These are phyloP conservation scores for Cordyceps cateniannulata DNA, from an alignment of 2,329 filamentous ascomycete species.

Conservation along the genomic window DNA sequence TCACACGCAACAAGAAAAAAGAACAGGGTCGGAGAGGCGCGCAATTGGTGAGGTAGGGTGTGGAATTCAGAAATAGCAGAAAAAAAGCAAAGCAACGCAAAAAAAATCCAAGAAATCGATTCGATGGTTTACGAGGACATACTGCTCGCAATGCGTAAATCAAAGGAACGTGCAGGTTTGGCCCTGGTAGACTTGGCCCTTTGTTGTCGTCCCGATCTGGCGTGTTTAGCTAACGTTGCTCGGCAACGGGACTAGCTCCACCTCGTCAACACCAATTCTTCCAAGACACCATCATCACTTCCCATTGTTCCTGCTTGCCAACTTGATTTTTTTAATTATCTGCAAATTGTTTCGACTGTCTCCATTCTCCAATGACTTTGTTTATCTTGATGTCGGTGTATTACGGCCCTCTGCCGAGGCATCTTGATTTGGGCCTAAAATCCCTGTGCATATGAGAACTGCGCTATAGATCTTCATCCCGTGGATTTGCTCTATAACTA, in stretches of 20 bases:
- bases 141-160: constrained; percentile 6
- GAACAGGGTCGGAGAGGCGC: constrained; percentile 13
- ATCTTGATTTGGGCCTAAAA: not conserved
- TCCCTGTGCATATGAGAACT: not conserved
- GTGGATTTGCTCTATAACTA: constrained; percentile 12
- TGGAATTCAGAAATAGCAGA: constrained; percentile 13
- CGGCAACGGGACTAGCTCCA: not conserved
- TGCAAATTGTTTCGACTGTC: not conserved
- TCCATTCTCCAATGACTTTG: not conserved
- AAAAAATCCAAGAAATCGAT: constrained; percentile 20
- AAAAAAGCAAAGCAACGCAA: constrained; percentile 15
- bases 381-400: not conserved
- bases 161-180: not conserved
- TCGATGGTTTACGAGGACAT: constrained; percentile 14
- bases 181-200: not conserved
- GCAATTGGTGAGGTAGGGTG: not conserved
- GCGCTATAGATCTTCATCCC: not conserved
- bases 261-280: not conserved
- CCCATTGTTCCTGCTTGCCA: not conserved
- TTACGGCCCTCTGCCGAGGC: too few species aligned
- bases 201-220: constrained; percentile 9
- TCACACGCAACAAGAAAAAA: constrained; percentile 2
- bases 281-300: not conserved
- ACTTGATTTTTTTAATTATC: not conserved
- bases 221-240: constrained; percentile 12